These are phyloP conservation scores for Trametes villosa DNA, from an alignment of 768 basidiomycete species.

Conservation along the genomic window DNA sequence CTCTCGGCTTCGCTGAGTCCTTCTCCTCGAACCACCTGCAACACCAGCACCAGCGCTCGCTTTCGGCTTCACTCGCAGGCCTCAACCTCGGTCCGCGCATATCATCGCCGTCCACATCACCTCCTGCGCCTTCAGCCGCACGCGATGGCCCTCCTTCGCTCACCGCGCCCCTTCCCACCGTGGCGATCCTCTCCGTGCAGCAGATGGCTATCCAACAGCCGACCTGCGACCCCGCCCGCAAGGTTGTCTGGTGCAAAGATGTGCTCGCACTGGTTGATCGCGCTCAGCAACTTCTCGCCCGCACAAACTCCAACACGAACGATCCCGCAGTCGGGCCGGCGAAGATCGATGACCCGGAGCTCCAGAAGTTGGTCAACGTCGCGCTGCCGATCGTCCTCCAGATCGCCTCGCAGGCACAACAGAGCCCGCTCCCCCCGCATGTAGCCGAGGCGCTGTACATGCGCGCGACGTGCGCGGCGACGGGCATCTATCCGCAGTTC, in stretches of 20 bases:
- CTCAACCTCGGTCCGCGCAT: constrained; percentile 20
- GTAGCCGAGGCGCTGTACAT: constrained; percentile 77
- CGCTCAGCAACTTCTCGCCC: constrained; percentile 38
- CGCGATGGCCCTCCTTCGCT: constrained; percentile 49
- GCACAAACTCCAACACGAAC: constrained; percentile 37
- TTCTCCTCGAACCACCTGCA: constrained; percentile 4
- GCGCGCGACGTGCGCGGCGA: constrained; percentile 72
- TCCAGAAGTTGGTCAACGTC: constrained; percentile 61
- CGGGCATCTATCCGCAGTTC: constrained; percentile 71
- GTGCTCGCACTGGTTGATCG: constrained; percentile 81
- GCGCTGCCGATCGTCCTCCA: constrained; percentile 70
- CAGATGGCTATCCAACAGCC: constrained; percentile 57
- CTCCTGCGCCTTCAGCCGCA: constrained; percentile 27
- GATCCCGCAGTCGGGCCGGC: constrained; percentile 47
- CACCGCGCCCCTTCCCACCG: constrained; percentile 70
- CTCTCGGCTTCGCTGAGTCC: constrained; percentile 13
- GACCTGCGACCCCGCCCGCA: constrained; percentile 58
- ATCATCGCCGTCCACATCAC: constrained; percentile 30
- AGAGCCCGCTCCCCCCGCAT: constrained; percentile 41
- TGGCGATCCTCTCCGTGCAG: constrained; percentile 59
- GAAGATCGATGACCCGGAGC: constrained; percentile 59
- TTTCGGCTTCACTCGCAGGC: constrained; percentile 26
- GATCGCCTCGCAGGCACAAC: constrained; percentile 48
- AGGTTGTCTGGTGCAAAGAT: constrained; percentile 81
- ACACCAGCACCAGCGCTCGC: constrained; percentile 6